Conservation (phyloP, 2,329 filamentous ascomycete species). For the Dendryphion nanum region DNA sequence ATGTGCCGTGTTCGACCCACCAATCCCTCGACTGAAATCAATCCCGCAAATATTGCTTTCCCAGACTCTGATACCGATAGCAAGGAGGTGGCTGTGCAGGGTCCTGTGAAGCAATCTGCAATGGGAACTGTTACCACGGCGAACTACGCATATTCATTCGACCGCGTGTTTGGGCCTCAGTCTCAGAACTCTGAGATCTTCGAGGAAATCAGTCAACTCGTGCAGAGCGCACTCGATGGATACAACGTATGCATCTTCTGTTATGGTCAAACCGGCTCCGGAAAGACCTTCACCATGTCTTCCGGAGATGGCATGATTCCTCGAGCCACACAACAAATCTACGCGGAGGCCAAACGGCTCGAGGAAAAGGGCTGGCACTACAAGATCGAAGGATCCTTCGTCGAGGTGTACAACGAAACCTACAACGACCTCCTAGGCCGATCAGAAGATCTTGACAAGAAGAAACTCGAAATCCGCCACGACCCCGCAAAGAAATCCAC, state of each 20-base stretch:
- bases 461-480: slow-evolving; percentile 86
- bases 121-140: slow-evolving; percentile 74
- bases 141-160: slow-evolving; percentile 84
- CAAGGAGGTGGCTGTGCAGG: slow-evolving; percentile 80
- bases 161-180: slow-evolving; percentile 81
- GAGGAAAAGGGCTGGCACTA: slow-evolving; percentile 94
- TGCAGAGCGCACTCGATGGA: slow-evolving; percentile 92
- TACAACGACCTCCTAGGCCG: slow-evolving; percentile 83
- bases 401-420: slow-evolving; percentile 98
- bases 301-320: slow-evolving; percentile 96
- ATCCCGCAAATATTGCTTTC: slow-evolving; percentile 72
- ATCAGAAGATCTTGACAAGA: slow-evolving; percentile 70
- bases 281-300: slow-evolving; percentile 97
- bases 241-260: slow-evolving; percentile 99
- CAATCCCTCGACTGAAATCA: slow-evolving; percentile 54
- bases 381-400: slow-evolving; percentile 89
- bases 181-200: slow-evolving; percentile 85
- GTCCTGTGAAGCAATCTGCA: slow-evolving; percentile 79
- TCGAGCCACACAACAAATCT: slow-evolving; percentile 88
- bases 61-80: slow-evolving; percentile 79
- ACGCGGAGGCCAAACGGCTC: slow-evolving; percentile 77
- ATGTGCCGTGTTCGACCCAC: slow-evolving; percentile 93
- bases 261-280: slow-evolving; percentile 95
- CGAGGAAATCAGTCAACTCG: slow-evolving; percentile 92
- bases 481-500: slow-evolving; percentile 81